Evolutionary conservation across 202 grass and related monocot species (phyloP).

Genomic region (Bolboschoenoplectus hybrid): DNA sequence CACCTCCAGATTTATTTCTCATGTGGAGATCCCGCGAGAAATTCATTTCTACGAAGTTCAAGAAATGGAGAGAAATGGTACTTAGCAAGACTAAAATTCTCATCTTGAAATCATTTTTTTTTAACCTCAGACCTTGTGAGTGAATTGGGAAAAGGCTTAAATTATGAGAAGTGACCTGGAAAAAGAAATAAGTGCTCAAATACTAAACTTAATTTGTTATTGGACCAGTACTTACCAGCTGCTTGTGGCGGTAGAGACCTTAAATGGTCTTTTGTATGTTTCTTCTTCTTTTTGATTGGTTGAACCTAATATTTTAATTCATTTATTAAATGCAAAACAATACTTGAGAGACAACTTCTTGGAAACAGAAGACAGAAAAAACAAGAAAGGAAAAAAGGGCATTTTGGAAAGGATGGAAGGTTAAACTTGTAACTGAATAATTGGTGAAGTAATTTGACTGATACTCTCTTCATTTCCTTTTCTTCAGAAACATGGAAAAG

Average conservation of each 20-base stretch:
- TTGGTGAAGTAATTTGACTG: constrained; percentile 23
- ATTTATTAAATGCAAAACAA: not conserved
- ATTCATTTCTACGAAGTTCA: constrained; percentile 73
- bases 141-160: not conserved
- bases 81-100: not conserved
- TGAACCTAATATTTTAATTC: not conserved
- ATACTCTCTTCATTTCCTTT: constrained; percentile 48
- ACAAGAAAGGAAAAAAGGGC: too few relatives aligned
- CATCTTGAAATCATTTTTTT: not conserved
- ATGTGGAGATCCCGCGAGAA: constrained; percentile 45
- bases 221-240: not conserved
- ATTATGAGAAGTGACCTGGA: constrained; percentile 1
- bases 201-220: not conserved
- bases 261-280: not conserved
- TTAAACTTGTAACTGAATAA: not conserved
- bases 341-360: not conserved
- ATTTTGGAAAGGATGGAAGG: too few relatives aligned
- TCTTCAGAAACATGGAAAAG: constrained; percentile 63
- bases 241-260: not conserved
- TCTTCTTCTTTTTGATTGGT: not conserved
- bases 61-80: constrained; percentile 79
- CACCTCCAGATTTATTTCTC: constrained; percentile 81
- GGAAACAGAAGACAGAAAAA: too few relatives aligned
- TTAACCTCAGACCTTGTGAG: not conserved
- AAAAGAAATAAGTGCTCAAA: not conserved